Percentiles rank a stretch among this genome's conserved stretches.
Evolutionary conservation across 139 green algal species (phyloP).

Genomic region (Eudorina sp.): DNA sequence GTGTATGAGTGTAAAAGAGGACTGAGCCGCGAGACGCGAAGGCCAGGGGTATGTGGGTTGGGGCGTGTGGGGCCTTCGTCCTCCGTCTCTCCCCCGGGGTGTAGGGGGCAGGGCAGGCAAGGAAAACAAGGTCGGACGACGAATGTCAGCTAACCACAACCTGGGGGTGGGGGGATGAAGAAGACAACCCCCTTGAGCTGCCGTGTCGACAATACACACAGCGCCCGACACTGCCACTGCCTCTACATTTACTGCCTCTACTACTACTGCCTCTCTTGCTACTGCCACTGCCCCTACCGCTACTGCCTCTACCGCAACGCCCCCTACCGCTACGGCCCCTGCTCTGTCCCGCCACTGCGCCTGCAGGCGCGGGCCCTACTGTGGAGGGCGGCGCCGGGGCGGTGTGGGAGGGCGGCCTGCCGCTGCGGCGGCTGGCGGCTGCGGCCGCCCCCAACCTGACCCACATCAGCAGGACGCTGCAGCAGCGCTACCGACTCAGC

Average conservation of each 20-base stretch:
- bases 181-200: too few species aligned
- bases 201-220: too few species aligned
- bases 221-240: neutral
- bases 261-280: neutral
- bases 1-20: too few species aligned
- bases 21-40: too few species aligned
- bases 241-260: neutral
- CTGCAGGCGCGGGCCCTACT: slow-evolving; percentile 24
- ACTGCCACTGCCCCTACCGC: neutral
- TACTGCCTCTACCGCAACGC: neutral
- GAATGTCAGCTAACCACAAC: too few species aligned
- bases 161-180: too few species aligned
- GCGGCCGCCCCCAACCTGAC: slow-evolving; percentile 15
- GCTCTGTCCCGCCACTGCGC: neutral
- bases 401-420: slow-evolving; percentile 43
- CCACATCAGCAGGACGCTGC: slow-evolving; percentile 20
- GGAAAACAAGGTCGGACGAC: too few species aligned
- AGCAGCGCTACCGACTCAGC: slow-evolving; percentile 30
- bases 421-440: slow-evolving; percentile 35
- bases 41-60: too few species aligned
- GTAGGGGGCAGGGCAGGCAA: too few species aligned
- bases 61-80: too few species aligned
- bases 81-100: too few species aligned
- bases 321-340: neutral
- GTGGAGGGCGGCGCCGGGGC: neutral